phyloP scores from a whole-genome alignment of 176 grass and related monocot species.

The Oryza brachyantha region DNA sequence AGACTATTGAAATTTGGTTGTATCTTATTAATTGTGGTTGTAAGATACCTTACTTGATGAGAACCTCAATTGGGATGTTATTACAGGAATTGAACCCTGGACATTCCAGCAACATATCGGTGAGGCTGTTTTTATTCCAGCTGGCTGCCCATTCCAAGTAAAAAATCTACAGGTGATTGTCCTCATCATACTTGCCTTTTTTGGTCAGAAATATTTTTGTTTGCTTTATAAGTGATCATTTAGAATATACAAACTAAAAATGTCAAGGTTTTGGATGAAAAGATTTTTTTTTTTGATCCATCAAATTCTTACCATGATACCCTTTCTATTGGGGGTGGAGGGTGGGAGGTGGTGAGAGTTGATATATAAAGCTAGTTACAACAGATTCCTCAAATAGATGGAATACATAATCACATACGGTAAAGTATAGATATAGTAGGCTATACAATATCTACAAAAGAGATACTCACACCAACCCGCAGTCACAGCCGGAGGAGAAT shows the following conservation, averaged over 20 bases:
- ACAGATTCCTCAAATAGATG: too few species aligned
- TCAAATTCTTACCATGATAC: background rate
- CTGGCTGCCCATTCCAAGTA: slow-evolving; percentile 97
- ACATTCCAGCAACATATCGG: slow-evolving; percentile 79
- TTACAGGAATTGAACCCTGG: slow-evolving; percentile 76
- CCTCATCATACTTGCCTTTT: slow-evolving; percentile 14
- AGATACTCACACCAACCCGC: too few species aligned
- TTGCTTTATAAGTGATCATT: slow-evolving; percentile 16
- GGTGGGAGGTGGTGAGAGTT: too few species aligned
- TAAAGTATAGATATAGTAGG: too few species aligned
- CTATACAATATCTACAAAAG: too few species aligned
- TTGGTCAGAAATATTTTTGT: background rate
- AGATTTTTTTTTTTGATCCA: background rate
- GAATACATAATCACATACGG: too few species aligned
- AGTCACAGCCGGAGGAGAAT: too few species aligned
- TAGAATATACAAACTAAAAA: background rate
- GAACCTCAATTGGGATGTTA: slow-evolving; percentile 23
- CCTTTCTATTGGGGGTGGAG: too few species aligned
- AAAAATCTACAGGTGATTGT: slow-evolving; percentile 58
- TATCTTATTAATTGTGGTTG: slow-evolving; percentile 11
- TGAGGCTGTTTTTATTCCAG: slow-evolving; percentile 88
- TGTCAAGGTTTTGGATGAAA: background rate
- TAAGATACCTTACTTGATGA: slow-evolving; percentile 3
- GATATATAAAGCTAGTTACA: too few species aligned
- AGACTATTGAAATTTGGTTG: background rate